Evolutionary conservation across 345 rosid species (phyloP).

Genomic region (Hibiscus mutabilis): DNA sequence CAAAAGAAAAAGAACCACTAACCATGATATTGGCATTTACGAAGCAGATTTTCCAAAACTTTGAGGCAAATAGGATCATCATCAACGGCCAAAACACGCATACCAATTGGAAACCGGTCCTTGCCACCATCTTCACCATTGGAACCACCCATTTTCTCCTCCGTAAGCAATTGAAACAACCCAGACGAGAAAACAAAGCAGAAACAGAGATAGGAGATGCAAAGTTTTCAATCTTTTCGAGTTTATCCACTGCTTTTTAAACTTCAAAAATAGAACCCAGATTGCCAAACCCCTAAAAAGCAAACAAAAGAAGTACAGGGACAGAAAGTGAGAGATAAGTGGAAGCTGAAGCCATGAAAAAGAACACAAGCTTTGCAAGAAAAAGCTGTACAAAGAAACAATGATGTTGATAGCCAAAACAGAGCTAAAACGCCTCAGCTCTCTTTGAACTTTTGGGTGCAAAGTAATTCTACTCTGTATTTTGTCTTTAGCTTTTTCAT

Average conservation of each 20-base stretch:
- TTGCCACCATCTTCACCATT: slow-evolving; percentile 20
- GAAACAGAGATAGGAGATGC: slow-evolving; percentile 15
- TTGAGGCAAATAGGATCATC: slow-evolving; percentile 60
- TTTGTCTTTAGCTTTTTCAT: slow-evolving; percentile 28
- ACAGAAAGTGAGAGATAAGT: slow-evolving; percentile 7
- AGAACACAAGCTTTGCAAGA: slow-evolving; percentile 19
- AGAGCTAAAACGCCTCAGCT: slow-evolving; percentile 3
- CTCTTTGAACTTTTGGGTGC: too few relatives aligned
- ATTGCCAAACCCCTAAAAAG: slow-evolving; percentile 12
- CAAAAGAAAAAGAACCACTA: background rate
- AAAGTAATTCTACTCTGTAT: slow-evolving; percentile 20
- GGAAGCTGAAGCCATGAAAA: background rate
- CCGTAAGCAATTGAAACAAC: slow-evolving; percentile 11
- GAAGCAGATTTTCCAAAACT: slow-evolving; percentile 45
- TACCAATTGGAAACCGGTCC: slow-evolving; percentile 46
- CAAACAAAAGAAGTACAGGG: background rate
- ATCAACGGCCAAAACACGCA: slow-evolving; percentile 67
- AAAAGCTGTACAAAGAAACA: background rate
- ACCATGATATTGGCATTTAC: slow-evolving; percentile 67
- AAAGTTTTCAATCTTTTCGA: background rate
- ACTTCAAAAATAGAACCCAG: slow-evolving; percentile 22
- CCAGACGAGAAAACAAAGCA: slow-evolving; percentile 16
- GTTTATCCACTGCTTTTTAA: background rate
- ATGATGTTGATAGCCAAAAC: background rate
- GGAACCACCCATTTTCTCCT: slow-evolving; percentile 20